Evolutionary conservation across 73 alveolate species (phyloP), one percentile per base, ranked within the genome.

Genomic region (Uronychia binucleata): DNA sequence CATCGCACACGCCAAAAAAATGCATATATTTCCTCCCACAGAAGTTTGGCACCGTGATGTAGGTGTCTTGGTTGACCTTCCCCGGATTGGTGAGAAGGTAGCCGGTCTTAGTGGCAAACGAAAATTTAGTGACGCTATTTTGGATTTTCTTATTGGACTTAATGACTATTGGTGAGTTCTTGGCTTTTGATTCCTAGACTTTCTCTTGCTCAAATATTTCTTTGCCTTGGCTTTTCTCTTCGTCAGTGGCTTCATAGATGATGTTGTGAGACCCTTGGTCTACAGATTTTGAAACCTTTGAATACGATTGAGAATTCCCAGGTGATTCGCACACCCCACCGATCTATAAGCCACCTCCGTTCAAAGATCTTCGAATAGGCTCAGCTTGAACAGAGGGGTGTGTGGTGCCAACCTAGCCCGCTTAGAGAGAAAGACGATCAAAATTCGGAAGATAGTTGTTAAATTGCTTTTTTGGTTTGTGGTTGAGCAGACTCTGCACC

Each of bases 1-100:
- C 98, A 87, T 95, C 98, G 58, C 98, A 95, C 28, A 95, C 97
- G 19, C 97, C 95, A 88, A 95, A 91, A 84, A 86, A 87, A 74
- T 91, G 94, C 59, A 82, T 30, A 32, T 82, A 74, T 58, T 82
- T 85, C 26, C 33, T 32, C 29, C 91, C 93, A 31, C 86, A 33
- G 59, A 90, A 58, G 28, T 79, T 87, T 0, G 96, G 96, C 28
- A 29, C 77, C 1, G 89, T 77, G 0, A 90, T 80, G 78, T 80
- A 90, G 28, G 91, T 80, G 59, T 90, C 96, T 86, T 90, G 87
- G 78, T 90, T 90, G 34, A 19, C 14, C 60, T 90, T 90, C 13
- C 81, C 28, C 0, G 93, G 93, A 80, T 90, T 90, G 25, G 58
- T 1, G 0, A 86, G 81, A 11, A 33, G 27, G 34, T 59, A 1